Base-by-base conservation (phyloP, 306 rosid species). In the Inga laurina region DNA sequence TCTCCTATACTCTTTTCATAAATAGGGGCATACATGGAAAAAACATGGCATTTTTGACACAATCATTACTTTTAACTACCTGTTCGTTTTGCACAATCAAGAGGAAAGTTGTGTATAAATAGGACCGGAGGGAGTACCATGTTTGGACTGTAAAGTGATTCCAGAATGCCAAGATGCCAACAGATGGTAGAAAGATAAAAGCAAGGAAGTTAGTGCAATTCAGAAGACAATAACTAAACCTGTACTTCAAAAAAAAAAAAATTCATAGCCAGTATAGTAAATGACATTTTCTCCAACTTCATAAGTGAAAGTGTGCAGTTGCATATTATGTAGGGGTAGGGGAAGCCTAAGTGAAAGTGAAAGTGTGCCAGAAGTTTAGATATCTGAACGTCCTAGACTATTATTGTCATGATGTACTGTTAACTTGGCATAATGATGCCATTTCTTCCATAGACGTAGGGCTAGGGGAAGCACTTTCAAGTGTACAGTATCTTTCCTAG, bases 141-240 rank as follows among this genome's bases (percentile, higher is more conserved):
- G 88, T 97, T 97, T 56, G 99, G 99, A 76, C 98, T 94, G 94
- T 77, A 83, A 85, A 82, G 35, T 66, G 79, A 49, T 56, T 71
- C 68, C 81, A 77, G 54, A 85, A 78, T 22, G 82, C 69, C 83
- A 76, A 80, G 44, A 71, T 48, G 75, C 74, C 88, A 79, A 68
- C 76, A 46, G 46, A 43, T 57, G 18, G 22, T 37, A 35, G 67
- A 34, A 67, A 57, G 62, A 88, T 62, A 79, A 87, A 68, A 81
- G 68, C 65, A 88, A 76, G 80, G 51, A 62, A 44, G 92, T 92
- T 77, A 91, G 93, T 72, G 75, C 43, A 64, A 46, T 19, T 76
- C 79, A 75, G 75, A 44, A 66, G 37, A 43, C 79, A 51, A 67
- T 24, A 22, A 76, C 10, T 27, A 80, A 30, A 81, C 75, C 27